Percentiles rank a stretch among this genome's conserved stretches.
Conservation (phyloP, 2,329 filamentous ascomycete species). For the Exophiala bonariae region DNA sequence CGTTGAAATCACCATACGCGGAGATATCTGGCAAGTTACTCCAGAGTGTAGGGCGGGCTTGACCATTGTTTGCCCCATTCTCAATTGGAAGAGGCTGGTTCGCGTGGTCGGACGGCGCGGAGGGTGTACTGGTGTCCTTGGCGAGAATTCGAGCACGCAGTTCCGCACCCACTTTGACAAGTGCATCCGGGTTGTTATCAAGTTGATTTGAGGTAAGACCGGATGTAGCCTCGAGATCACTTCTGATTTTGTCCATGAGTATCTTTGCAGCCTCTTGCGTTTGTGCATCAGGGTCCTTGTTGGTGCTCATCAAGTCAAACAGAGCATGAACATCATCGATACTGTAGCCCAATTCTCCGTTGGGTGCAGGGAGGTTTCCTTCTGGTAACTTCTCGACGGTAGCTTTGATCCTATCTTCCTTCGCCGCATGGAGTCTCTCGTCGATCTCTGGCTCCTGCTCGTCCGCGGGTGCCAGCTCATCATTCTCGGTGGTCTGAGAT, state of each 20-base stretch:
- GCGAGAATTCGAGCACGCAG: slow-evolving; percentile 24
- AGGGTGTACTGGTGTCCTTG: slow-evolving; percentile 1
- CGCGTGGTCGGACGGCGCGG: neutral
- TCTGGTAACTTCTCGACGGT: slow-evolving; percentile 21
- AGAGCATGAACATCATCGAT: slow-evolving; percentile 31
- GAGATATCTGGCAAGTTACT: slow-evolving; percentile 45
- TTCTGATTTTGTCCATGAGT: slow-evolving; percentile 49
- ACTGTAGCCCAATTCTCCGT: slow-evolving; percentile 26
- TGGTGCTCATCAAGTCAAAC: slow-evolving; percentile 30
- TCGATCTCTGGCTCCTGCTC: slow-evolving; percentile 5
- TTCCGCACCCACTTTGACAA: slow-evolving; percentile 34
- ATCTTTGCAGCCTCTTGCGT: slow-evolving; percentile 46
- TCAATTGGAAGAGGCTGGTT: slow-evolving; percentile 37
- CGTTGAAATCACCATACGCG: slow-evolving; percentile 39
- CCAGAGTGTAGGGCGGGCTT: slow-evolving; percentile 41
- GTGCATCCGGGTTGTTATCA: slow-evolving; percentile 29
- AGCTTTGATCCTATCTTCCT: slow-evolving; percentile 21
- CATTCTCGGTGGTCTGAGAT: slow-evolving; percentile 11
- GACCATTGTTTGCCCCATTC: slow-evolving; percentile 43
- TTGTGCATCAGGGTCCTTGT: slow-evolving; percentile 21
- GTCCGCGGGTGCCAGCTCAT: slow-evolving; percentile 2
- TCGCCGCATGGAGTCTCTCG: slow-evolving; percentile 8
- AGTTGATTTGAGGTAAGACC: slow-evolving; percentile 28
- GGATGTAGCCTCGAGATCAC: slow-evolving; percentile 47
- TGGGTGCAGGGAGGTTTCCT: neutral